phyloP scores from a whole-genome alignment of 805 yeast genomes.

The Jamesozyma rosinii region DNA sequence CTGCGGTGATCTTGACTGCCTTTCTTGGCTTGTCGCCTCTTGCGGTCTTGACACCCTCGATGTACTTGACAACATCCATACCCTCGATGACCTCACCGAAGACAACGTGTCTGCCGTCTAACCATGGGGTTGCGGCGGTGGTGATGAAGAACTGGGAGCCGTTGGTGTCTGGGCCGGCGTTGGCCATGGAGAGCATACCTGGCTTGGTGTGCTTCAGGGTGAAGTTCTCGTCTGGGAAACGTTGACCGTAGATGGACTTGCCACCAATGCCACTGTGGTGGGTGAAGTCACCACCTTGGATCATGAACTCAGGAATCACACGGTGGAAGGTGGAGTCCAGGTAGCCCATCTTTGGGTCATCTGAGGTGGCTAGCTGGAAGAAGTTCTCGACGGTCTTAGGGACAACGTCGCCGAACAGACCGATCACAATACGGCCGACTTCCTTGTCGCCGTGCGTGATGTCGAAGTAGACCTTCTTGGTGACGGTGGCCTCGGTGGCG shows the following conservation, averaged over 20 bases:
- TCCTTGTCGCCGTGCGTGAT: conserved; percentile 66
- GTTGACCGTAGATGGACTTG: conserved; percentile 60
- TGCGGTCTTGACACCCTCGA: conserved; percentile 64
- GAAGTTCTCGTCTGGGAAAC: conserved; percentile 63
- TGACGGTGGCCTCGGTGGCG: conserved; percentile 35
- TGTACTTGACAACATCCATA: conserved; percentile 64
- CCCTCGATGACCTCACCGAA: conserved; percentile 92
- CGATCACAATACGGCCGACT: conserved; percentile 78
- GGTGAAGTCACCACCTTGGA: conserved; percentile 76
- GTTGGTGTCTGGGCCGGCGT: conserved; percentile 70
- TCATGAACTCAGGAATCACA: conserved; percentile 62
- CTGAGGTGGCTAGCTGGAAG: conserved; percentile 68
- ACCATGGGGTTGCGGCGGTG: conserved; percentile 83
- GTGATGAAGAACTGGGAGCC: conserved; percentile 89
- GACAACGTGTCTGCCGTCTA: conserved; percentile 90
- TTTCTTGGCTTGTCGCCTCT: conserved; percentile 64
- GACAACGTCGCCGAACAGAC: conserved; percentile 76
- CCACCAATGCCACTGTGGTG: conserved; percentile 66
- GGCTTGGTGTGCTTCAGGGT: conserved; percentile 57
- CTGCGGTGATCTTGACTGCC: conserved; percentile 52
- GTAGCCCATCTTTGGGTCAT: conserved; percentile 58
- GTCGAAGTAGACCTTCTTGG: conserved; percentile 80
- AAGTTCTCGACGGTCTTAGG: conserved; percentile 89
- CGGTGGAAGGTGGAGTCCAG: conserved; percentile 60
- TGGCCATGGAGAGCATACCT: conserved; percentile 69